phyloP scores from a whole-genome alignment of 768 basidiomycete species.

The Collybia sp. region DNA sequence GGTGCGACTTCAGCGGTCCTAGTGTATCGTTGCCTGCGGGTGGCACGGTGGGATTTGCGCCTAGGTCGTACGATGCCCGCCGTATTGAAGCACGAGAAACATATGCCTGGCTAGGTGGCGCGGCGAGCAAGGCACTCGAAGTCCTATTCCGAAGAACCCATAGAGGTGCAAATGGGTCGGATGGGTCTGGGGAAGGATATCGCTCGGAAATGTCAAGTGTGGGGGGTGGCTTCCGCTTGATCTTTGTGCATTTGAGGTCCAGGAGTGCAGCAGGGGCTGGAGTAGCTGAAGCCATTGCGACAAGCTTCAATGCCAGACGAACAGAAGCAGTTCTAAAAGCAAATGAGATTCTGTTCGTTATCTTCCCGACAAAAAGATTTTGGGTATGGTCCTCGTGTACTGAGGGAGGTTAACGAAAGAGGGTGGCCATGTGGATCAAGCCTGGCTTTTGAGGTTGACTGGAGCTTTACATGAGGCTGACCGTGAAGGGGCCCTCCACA shows the following conservation, averaged over 20 bases:
- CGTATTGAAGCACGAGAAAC: conserved; percentile 9
- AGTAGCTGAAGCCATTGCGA: background rate
- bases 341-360: too few species aligned
- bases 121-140: conserved; percentile 34
- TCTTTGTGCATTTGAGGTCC: conserved; percentile 10
- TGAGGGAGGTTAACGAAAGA: background rate
- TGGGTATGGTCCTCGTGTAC: too few species aligned
- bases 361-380: too few species aligned
- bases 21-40: background rate
- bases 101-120: conserved; percentile 7
- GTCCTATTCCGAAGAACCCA: conserved; percentile 57
- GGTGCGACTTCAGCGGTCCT: background rate
- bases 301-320: too few species aligned
- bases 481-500: background rate
- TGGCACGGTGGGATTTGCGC: conserved; percentile 4
- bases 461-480: background rate
- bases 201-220: conserved; percentile 42
- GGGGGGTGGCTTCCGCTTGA: conserved; percentile 59
- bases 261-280: background rate
- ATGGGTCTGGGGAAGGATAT: conserved; percentile 65
- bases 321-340: too few species aligned
- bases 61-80: conserved; percentile 7
- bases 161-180: conserved; percentile 68
- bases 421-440: background rate
- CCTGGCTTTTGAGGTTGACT: background rate